Base-by-base conservation (phyloP, 2,329 filamentous ascomycete species). In the Endoconidiophora laricicola region DNA sequence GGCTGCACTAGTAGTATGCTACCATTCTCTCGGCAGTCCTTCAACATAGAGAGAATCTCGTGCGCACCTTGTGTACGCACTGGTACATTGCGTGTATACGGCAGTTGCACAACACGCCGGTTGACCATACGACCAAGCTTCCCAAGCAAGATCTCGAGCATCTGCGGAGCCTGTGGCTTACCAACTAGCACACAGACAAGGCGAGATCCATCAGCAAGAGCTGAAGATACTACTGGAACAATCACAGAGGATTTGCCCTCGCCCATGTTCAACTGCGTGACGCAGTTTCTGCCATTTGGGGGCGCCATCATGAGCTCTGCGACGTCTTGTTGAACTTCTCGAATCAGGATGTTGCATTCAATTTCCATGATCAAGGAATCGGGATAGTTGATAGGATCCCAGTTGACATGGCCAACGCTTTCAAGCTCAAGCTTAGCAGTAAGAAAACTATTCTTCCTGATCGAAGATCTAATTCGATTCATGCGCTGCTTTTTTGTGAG, bases 241-340 rank as follows among this genome's bases (percentile, higher is more conserved):
- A 87, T 84, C 1, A 83, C 74, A 0, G 79, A 81, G 0, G 77
- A 78, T 54, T 84, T 85, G 0, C 80, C 81, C 57, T 82, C 72
- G 0, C 81, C 81, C 79, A 85, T 85, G 54, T 82, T 83, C 2
- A 85, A 60, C 56, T 83, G 78, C 65, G 83, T 71, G 0, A 79
- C 70, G 0, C 68, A 60, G 55, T 79, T 82, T 0, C 58, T 24
- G 0, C 57, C 59, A 0, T 57, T 58, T 0, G 58, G 56, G 0
- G 70, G 69, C 0, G 56, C 46, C 2, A 68, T 71, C 73, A 86
- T 84, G 18, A 70, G 58, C 0, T 51, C 42, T 0, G 79, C 74
- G 46, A 86, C 76, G 2, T 71, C 58, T 2, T 71, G 66, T 57
- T 86, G 80, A 0, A 75, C 69, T 0, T 66, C 58, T 0, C 83